phyloP scores from a whole-genome alignment of 441 rosid genomes.

The Adansonia rubrostipa region DNA sequence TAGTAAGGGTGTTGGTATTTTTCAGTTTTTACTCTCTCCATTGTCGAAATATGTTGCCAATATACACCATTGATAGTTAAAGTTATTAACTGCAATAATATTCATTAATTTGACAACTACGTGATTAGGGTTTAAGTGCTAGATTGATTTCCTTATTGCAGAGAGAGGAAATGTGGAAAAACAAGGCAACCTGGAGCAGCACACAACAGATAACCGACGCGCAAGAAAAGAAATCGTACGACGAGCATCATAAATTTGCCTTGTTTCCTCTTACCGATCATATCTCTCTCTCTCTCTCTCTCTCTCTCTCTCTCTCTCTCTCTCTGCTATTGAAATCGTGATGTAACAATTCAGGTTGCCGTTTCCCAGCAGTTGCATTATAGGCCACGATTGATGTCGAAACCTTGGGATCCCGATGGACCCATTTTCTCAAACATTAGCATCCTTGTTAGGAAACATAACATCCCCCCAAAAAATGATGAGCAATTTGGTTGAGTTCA shows the following conservation, averaged over 20 bases:
- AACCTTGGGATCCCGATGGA: conserved; percentile 19
- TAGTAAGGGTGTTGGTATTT: no score
- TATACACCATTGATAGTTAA: no score
- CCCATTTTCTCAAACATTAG: conserved; percentile 12
- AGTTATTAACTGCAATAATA: no score
- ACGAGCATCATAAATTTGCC: conserved; percentile 11
- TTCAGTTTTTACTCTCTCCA: no score
- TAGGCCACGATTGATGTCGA: not conserved
- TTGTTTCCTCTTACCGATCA: not conserved
- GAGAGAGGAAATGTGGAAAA: conserved; percentile 21
- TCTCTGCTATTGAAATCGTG: not conserved
- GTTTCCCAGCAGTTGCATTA: conserved; percentile 9
- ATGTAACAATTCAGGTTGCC: conserved; percentile 5
- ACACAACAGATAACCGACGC: conserved; percentile 24
- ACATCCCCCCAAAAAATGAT: not conserved
- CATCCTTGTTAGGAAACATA: not conserved
- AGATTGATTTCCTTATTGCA: not conserved
- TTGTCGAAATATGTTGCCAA: no score
- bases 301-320: not conserved
- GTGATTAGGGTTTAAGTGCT: no score
- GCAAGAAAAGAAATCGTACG: conserved; percentile 13
- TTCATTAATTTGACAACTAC: no score
- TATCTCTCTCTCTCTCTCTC: not conserved
- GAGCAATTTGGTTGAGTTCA: conserved; percentile 14
- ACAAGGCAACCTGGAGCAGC: conserved; percentile 28